Evolutionary conservation across 495 filamentous ascomycete genomes (phyloP).

Genomic region (Annulohypoxylon maeteangense): DNA sequence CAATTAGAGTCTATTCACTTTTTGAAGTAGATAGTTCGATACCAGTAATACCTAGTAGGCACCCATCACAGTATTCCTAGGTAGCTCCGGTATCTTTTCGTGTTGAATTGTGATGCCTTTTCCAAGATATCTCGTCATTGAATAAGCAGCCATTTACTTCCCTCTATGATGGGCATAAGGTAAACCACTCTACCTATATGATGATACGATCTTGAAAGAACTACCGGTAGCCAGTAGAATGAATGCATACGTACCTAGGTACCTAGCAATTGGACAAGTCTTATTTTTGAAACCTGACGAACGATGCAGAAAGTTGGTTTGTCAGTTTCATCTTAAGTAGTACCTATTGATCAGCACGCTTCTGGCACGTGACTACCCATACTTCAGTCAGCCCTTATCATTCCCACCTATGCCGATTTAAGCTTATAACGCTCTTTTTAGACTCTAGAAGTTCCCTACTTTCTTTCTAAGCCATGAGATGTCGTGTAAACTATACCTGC

Average conservation of each 20-base stretch:
- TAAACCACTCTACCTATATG: not conserved
- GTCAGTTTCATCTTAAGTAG: not conserved
- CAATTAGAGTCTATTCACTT: constrained; percentile 45
- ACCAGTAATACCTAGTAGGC: not conserved
- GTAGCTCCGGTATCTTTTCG: not conserved
- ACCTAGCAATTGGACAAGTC: not conserved
- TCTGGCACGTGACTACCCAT: not conserved
- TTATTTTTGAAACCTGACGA: not conserved
- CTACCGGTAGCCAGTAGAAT: not conserved
- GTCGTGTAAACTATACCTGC: not conserved
- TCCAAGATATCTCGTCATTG: not conserved
- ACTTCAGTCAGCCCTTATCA: not conserved
- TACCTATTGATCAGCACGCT: not conserved
- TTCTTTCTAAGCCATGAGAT: not conserved
- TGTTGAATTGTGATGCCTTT: not conserved
- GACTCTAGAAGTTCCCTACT: not conserved
- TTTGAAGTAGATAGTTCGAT: constrained; percentile 18
- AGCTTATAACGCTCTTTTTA: not conserved
- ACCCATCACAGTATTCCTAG: not conserved
- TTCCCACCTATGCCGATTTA: not conserved
- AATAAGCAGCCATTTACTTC: not conserved
- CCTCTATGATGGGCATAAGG: not conserved
- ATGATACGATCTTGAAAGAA: not conserved
- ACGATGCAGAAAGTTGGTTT: not conserved
- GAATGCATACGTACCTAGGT: not conserved